These are phyloP conservation scores for Mortierella sp. DNA, from an alignment of 371 early-diverging fungal species.

Conservation along the genomic window DNA sequence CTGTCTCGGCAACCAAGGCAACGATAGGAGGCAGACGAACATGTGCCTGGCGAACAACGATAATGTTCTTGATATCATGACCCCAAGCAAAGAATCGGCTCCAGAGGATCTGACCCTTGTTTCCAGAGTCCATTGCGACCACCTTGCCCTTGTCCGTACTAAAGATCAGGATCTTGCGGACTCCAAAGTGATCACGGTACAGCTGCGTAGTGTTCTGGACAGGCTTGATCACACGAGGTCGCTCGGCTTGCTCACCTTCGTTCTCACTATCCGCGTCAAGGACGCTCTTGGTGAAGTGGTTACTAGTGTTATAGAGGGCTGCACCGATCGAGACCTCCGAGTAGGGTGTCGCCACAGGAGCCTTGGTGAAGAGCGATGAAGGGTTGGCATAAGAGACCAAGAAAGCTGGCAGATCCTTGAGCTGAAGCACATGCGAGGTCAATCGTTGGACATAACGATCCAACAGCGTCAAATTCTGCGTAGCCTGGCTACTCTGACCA, in stretches of 20 bases:
- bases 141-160: conserved; percentile 82
- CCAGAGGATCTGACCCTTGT: conserved; percentile 83
- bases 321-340: conserved; percentile 36
- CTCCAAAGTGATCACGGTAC: conserved; percentile 83
- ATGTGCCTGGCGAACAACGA: conserved; percentile 71
- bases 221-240: background rate
- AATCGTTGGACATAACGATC: conserved; percentile 79
- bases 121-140: conserved; percentile 82
- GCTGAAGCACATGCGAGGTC: conserved; percentile 60
- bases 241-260: no score
- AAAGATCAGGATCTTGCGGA: conserved; percentile 86
- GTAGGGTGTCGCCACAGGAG: conserved; percentile 22
- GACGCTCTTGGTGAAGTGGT: no score
- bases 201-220: conserved; percentile 42
- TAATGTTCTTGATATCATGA: conserved; percentile 62
- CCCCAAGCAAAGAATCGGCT: conserved; percentile 56
- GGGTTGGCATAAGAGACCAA: conserved; percentile 42
- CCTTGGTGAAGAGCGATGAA: conserved; percentile 31
- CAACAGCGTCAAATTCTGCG: conserved; percentile 23
- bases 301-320: no score
- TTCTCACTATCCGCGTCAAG: no score
- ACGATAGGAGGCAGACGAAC: conserved; percentile 83
- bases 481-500: conserved; percentile 34
- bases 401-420: conserved; percentile 54
- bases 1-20: conserved; percentile 64